Evolutionary conservation across 192 early-diverging fungal species (phyloP).

Genomic region (Umbelopsis ramanniana): DNA sequence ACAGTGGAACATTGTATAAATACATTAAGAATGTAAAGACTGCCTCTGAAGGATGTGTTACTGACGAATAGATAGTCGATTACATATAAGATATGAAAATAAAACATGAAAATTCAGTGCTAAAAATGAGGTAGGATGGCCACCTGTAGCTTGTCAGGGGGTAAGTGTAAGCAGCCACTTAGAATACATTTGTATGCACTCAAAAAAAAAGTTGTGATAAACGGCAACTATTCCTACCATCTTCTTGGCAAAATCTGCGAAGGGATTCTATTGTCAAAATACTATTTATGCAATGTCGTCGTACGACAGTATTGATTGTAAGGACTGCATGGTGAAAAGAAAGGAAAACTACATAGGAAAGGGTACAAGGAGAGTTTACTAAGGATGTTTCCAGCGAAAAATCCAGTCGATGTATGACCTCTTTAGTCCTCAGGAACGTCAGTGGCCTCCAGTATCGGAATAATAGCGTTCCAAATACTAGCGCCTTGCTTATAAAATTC

Average conservation of each 20-base stretch:
- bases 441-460: slow-evolving; percentile 79
- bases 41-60: slow-evolving; percentile 84
- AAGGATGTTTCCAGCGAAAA: too few species aligned
- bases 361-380: too few species aligned
- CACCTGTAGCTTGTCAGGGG: too few species aligned
- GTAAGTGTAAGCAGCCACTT: too few species aligned
- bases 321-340: too few species aligned
- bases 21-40: slow-evolving; percentile 88
- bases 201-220: too few species aligned
- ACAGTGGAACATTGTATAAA: slow-evolving; percentile 87
- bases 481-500: slow-evolving; percentile 78
- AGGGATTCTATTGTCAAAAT: background rate
- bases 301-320: background rate
- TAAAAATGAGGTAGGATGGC: too few species aligned
- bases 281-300: background rate
- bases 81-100: background rate
- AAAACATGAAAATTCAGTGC: background rate
- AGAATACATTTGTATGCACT: too few species aligned
- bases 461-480: slow-evolving; percentile 82
- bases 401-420: background rate
- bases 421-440: slow-evolving; percentile 36
- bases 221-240: background rate
- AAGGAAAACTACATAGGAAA: too few species aligned
- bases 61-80: slow-evolving; percentile 70
- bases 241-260: background rate